phyloP scores from a whole-genome alignment of 2,329 filamentous ascomycete species.

The Aureobasidium musti region DNA sequence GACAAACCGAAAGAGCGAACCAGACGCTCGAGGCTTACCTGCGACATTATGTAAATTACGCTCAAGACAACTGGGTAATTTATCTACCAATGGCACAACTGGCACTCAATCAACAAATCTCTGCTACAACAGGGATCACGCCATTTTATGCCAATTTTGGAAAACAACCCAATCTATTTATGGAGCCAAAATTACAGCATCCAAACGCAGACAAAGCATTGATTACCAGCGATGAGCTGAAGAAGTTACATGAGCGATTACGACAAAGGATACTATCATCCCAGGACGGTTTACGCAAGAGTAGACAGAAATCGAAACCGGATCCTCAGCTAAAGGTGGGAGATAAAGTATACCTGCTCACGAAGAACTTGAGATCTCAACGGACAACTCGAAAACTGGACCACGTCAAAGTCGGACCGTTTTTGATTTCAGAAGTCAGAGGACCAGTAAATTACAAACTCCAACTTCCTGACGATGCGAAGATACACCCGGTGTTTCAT shows the following conservation, averaged over 20 bases:
- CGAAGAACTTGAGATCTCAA: slow-evolving; percentile 30
- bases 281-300: slow-evolving; percentile 11
- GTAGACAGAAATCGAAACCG: slow-evolving; percentile 11
- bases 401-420: slow-evolving; percentile 31
- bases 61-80: slow-evolving; percentile 34
- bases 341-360: slow-evolving; percentile 34
- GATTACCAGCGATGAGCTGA: slow-evolving; percentile 18
- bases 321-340: slow-evolving; percentile 31
- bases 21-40: slow-evolving; percentile 37
- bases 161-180: slow-evolving; percentile 25
- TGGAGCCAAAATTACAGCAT: slow-evolving; percentile 10
- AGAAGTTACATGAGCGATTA: slow-evolving; percentile 23
- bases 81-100: slow-evolving; percentile 35
- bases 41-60: slow-evolving; percentile 33
- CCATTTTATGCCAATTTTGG: slow-evolving; percentile 35
- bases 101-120: slow-evolving; percentile 34
- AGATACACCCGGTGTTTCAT: slow-evolving; percentile 3
- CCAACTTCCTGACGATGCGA: slow-evolving; percentile 15
- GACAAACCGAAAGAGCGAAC: slow-evolving; percentile 38
- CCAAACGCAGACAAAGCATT: slow-evolving; percentile 18
- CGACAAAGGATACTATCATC: slow-evolving; percentile 23
- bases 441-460: slow-evolving; percentile 24
- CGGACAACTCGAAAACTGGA: slow-evolving; percentile 32
- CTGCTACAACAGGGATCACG: slow-evolving; percentile 30
- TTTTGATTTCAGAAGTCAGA: slow-evolving; percentile 31